Percentiles rank a stretch among this genome's conserved stretches.
phyloP scores from a whole-genome alignment of 805 yeast genomes.

The Yarrowia phangngaensis region DNA sequence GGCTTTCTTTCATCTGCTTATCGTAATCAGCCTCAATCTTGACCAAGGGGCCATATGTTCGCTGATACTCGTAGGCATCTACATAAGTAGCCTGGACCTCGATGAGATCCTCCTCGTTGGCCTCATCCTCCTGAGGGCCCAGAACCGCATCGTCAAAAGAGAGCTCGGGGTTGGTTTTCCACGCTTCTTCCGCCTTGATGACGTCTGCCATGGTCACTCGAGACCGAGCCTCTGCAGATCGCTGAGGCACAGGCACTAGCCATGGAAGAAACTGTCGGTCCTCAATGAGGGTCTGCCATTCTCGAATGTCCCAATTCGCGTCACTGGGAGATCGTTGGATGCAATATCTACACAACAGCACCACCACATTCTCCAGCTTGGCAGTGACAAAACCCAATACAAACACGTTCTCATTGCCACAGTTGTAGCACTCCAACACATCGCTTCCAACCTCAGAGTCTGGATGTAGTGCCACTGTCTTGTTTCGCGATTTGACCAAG shows the following conservation, averaged over 20 bases:
- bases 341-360: constrained; percentile 80
- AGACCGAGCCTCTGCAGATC: neutral
- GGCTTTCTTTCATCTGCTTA: constrained; percentile 65
- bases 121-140: constrained; percentile 42
- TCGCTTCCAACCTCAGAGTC: constrained; percentile 85
- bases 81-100: constrained; percentile 73
- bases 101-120: constrained; percentile 53
- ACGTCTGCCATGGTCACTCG: constrained; percentile 61
- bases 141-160: constrained; percentile 61
- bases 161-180: constrained; percentile 71
- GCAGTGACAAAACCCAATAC: constrained; percentile 84
- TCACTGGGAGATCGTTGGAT: constrained; percentile 63
- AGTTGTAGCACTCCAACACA: constrained; percentile 80
- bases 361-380: constrained; percentile 79
- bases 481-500: constrained; percentile 74
- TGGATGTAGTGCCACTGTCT: constrained; percentile 66
- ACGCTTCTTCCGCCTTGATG: constrained; percentile 67
- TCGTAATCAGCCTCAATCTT: constrained; percentile 80
- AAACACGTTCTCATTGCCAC: constrained; percentile 79
- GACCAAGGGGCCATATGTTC: constrained; percentile 78
- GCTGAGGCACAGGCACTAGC: constrained; percentile 52
- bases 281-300: constrained; percentile 84
- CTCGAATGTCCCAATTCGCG: constrained; percentile 77
- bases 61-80: constrained; percentile 81
- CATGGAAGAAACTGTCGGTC: constrained; percentile 74